A percentile compares a stretch with the other conserved stretches of the same genome.
Evolutionary conservation across 176 grass and related monocot species (phyloP).

Genomic region (Dendrocalamus sinicus): DNA sequence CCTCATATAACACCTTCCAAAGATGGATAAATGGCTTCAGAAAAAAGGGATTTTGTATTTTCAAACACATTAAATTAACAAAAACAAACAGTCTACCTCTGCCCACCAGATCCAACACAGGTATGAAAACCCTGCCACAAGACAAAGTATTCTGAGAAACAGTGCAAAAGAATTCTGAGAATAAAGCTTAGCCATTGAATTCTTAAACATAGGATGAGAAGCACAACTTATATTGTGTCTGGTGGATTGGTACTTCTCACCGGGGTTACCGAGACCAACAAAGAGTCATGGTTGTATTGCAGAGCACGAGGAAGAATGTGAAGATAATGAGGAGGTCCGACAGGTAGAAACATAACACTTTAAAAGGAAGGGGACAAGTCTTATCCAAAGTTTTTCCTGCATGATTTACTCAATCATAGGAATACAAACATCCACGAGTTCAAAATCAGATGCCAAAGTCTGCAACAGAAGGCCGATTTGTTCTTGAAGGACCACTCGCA

Average conservation of each 20-base stretch:
- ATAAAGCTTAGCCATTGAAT: not conserved
- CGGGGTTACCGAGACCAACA: slow-evolving; percentile 79
- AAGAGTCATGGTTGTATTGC: slow-evolving; percentile 70
- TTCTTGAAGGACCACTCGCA: not conserved
- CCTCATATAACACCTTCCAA: slow-evolving; percentile 81
- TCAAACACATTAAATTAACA: not conserved
- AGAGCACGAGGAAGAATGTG: slow-evolving; percentile 17
- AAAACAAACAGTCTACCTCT: slow-evolving; percentile 53
- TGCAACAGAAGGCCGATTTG: not conserved
- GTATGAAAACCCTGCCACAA: slow-evolving; percentile 84
- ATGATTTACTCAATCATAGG: not conserved
- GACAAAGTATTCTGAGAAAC: slow-evolving; percentile 35
- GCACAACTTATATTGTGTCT: slow-evolving; percentile 62
- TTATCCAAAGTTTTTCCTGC: slow-evolving; percentile 6
- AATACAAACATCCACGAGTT: not conserved
- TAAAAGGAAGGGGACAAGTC: not conserved
- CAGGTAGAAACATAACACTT: slow-evolving; percentile 16
- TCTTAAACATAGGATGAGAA: slow-evolving; percentile 23
- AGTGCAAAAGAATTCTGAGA: not conserved
- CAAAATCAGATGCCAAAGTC: not conserved
- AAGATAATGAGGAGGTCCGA: slow-evolving; percentile 10
- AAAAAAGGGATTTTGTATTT: not conserved
- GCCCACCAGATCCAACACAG: slow-evolving; percentile 85
- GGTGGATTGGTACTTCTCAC: slow-evolving; percentile 77
- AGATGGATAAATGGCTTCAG: slow-evolving; percentile 32